Conservation (phyloP, 768 basidiomycete species). For the Collybia sp. region DNA sequence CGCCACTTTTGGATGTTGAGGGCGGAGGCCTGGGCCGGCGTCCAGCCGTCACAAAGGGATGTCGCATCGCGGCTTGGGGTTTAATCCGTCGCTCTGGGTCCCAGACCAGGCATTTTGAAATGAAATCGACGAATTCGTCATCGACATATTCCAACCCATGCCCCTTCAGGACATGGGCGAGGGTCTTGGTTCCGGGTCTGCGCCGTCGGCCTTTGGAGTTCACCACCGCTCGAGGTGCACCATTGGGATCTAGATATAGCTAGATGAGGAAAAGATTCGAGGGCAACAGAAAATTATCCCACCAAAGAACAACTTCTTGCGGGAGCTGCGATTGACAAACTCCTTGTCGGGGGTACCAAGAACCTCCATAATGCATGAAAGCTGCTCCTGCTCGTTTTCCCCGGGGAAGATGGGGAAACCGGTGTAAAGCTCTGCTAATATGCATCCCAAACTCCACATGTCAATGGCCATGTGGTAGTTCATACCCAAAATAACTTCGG, state of each 20-base stretch:
- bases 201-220: slow-evolving; percentile 95
- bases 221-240: slow-evolving; percentile 88
- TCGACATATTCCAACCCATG: slow-evolving; percentile 96
- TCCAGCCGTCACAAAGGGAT: slow-evolving; percentile 79
- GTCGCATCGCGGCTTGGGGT: slow-evolving; percentile 87
- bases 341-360: slow-evolving; percentile 95
- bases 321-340: slow-evolving; percentile 88
- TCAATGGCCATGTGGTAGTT: slow-evolving; percentile 99
- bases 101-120: slow-evolving; percentile 96
- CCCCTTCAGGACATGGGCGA: slow-evolving; percentile 84
- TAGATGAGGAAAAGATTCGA: slow-evolving; percentile 3
- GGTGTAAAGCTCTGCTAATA: slow-evolving; percentile 94
- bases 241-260: slow-evolving; percentile 69
- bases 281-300: slow-evolving; percentile 17
- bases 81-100: slow-evolving; percentile 96
- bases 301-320: slow-evolving; percentile 97
- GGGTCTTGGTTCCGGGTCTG: slow-evolving; percentile 85
- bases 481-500: slow-evolving; percentile 98
- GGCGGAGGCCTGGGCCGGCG: slow-evolving; percentile 45
- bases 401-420: slow-evolving; percentile 99
- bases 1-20: slow-evolving; percentile 46
- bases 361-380: slow-evolving; percentile 99
- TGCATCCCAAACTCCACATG: slow-evolving; percentile 99
- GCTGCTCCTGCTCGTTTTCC: slow-evolving; percentile 97
- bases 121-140: slow-evolving; percentile 95